Evolutionary conservation across 2,329 filamentous ascomycete genomes (phyloP).

Genomic region (Alternaria conjuncta): DNA sequence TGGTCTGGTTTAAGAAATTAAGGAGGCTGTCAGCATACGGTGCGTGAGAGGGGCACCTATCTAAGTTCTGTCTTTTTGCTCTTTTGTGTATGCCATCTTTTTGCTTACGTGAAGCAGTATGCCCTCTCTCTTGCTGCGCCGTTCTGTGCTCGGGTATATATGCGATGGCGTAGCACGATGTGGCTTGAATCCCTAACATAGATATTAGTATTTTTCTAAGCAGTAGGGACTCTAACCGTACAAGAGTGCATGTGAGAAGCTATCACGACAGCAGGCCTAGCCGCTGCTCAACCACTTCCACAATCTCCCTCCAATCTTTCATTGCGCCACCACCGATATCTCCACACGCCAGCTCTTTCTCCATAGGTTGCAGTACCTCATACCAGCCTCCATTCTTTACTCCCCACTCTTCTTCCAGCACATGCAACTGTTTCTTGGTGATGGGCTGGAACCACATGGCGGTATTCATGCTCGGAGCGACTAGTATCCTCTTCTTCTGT

Average conservation of each 20-base stretch:
- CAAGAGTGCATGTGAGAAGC: not conserved
- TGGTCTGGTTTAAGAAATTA: not conserved
- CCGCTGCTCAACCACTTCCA: conserved; percentile 64
- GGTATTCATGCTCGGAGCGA: conserved; percentile 86
- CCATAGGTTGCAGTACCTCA: conserved; percentile 73
- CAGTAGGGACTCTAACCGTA: not conserved
- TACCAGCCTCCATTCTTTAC: conserved; percentile 59
- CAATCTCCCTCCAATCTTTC: conserved; percentile 80
- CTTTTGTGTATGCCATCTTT: not conserved
- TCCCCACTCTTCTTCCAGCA: conserved; percentile 79
- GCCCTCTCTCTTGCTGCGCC: not conserved
- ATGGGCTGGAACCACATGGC: conserved; percentile 90
- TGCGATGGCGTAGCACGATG: not conserved
- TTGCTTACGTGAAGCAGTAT: not conserved
- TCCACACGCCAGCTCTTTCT: conserved; percentile 83
- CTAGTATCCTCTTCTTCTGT: conserved; percentile 67
- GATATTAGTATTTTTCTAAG: not conserved
- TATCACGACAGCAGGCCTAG: conserved; percentile 25
- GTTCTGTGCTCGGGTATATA: not conserved
- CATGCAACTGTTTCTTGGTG: conserved; percentile 72
- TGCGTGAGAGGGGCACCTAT: conserved; percentile 6
- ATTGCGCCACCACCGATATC: conserved; percentile 84
- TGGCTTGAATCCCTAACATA: not conserved
- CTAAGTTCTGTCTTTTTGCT: conserved; percentile 6
- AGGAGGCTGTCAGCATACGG: conserved; percentile 3